These are phyloP conservation scores for Neoboletus subvelutipes DNA, from an alignment of 768 basidiomycete genomes.

Conservation along the genomic window DNA sequence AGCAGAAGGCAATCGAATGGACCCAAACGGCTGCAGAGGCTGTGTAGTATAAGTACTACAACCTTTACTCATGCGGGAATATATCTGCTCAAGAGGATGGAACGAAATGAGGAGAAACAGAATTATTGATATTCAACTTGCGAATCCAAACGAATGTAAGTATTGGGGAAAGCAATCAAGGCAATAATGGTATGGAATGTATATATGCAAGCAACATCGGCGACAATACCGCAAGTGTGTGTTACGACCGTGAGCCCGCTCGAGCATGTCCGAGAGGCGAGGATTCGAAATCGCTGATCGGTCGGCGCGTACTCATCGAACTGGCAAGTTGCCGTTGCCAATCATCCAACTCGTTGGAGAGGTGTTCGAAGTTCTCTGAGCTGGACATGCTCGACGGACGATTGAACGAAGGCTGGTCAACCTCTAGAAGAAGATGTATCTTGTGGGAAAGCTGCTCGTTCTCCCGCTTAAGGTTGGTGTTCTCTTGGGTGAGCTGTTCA, in stretches of 20 bases:
- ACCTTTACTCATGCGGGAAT: slow-evolving; percentile 31
- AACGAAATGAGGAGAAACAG: slow-evolving; percentile 35
- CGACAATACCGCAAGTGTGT: slow-evolving; percentile 10
- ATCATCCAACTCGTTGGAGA: slow-evolving; percentile 79
- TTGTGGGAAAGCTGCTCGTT: slow-evolving; percentile 91
- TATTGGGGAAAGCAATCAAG: slow-evolving; percentile 35
- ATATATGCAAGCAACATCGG: slow-evolving; percentile 33
- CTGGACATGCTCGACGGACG: slow-evolving; percentile 74
- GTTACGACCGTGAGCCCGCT: slow-evolving; percentile 55
- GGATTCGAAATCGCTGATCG: slow-evolving; percentile 70
- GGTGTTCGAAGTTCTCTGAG: slow-evolving; percentile 81
- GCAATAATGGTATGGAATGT: slow-evolving; percentile 37
- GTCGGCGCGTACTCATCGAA: slow-evolving; percentile 72
- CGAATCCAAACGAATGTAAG: slow-evolving; percentile 60
- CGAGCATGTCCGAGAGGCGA: slow-evolving; percentile 55
- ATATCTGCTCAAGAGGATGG: slow-evolving; percentile 36
- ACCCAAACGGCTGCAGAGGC: slow-evolving; percentile 55
- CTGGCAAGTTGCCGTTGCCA: slow-evolving; percentile 85
- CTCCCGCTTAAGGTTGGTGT: slow-evolving; percentile 73
- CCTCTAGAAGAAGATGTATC: slow-evolving; percentile 85
- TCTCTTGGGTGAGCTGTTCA: slow-evolving; percentile 83
- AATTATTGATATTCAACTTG: slow-evolving; percentile 37
- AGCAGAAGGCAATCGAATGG: slow-evolving; percentile 91
- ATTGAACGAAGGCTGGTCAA: slow-evolving; percentile 74
- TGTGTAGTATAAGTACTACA: slow-evolving; percentile 16